phyloP scores from a whole-genome alignment of 1,139 yeast species.

The Protomyces macrosporus region DNA sequence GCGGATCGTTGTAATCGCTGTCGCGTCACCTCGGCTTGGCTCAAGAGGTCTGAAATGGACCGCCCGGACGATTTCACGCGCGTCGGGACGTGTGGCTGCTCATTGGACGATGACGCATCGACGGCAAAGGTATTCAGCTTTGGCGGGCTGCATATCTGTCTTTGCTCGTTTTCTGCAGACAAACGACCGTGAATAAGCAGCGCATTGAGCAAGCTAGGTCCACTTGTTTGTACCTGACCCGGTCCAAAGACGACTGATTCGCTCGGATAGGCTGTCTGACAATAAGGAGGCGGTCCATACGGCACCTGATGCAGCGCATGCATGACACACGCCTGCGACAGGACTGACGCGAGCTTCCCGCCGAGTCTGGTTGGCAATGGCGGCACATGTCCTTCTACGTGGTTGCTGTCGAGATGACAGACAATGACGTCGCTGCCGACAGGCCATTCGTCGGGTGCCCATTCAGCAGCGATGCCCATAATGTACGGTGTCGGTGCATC shows the following conservation, averaged over 20 bases:
- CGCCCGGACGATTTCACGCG: not conserved
- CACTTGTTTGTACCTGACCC: not conserved
- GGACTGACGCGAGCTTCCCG: conserved; percentile 22
- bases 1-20: not conserved
- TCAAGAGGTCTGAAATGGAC: not conserved
- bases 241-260: conserved; percentile 14
- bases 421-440: conserved; percentile 29
- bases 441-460: conserved; percentile 15
- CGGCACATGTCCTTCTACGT: conserved; percentile 21
- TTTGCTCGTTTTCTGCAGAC: conserved; percentile 2
- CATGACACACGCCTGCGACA: conserved; percentile 28
- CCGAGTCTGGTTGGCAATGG: conserved; percentile 28
- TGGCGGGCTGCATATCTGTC: not conserved
- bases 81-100: not conserved
- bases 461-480: conserved; percentile 28
- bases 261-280: conserved; percentile 28
- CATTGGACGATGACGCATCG: not conserved
- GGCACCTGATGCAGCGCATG: conserved; percentile 28
- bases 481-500: conserved; percentile 32
- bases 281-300: conserved; percentile 29
- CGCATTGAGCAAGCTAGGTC: conserved; percentile 4
- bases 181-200: conserved; percentile 18
- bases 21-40: not conserved
- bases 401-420: conserved; percentile 30
- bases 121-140: not conserved